Percentiles rank a stretch among this genome's conserved stretches.
Evolutionary conservation across 208 protist species (phyloP).

Genomic region (Vickermania ingenoplastis): DNA sequence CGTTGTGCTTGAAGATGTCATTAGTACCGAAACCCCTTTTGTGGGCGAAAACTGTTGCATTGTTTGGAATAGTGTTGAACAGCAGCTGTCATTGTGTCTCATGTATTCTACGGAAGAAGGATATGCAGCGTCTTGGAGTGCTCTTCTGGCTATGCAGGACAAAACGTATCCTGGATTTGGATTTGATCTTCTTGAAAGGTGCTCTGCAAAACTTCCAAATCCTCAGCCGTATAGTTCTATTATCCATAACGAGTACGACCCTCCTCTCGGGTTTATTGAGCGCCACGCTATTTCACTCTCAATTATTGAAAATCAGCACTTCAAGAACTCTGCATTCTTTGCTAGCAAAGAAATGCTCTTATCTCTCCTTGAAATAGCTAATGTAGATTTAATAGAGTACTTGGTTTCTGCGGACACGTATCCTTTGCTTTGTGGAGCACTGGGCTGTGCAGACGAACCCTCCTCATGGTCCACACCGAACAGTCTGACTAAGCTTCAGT

Average conservation of each 20-base stretch:
- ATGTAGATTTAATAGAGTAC: conserved; percentile 44
- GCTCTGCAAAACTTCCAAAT: conserved; percentile 11
- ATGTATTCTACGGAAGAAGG: conserved; percentile 68
- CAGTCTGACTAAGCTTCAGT: conserved; percentile 26
- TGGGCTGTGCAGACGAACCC: conserved; percentile 6
- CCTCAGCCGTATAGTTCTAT: conserved; percentile 51
- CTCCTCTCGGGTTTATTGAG: conserved; percentile 66
- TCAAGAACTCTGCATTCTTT: conserved; percentile 32
- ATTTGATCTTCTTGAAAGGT: conserved; percentile 42
- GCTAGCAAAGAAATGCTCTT: conserved; percentile 25
- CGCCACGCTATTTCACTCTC: conserved; percentile 59
- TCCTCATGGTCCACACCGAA: background rate
- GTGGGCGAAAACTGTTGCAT: conserved; percentile 80
- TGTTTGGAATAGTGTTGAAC: conserved; percentile 78
- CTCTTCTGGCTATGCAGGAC: conserved; percentile 59
- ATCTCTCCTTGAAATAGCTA: conserved; percentile 36
- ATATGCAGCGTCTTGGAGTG: conserved; percentile 65
- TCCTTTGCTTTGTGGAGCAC: conserved; percentile 22
- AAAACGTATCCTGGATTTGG: conserved; percentile 48
- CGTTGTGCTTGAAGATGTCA: conserved; percentile 59
- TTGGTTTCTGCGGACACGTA: conserved; percentile 33
- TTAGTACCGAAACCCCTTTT: conserved; percentile 66
- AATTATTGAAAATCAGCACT: conserved; percentile 53
- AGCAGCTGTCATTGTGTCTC: conserved; percentile 65
- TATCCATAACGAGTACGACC: conserved; percentile 54